Conservation (phyloP, 2,329 filamentous ascomycete genomes). For the Aspergillus sp. region DNA sequence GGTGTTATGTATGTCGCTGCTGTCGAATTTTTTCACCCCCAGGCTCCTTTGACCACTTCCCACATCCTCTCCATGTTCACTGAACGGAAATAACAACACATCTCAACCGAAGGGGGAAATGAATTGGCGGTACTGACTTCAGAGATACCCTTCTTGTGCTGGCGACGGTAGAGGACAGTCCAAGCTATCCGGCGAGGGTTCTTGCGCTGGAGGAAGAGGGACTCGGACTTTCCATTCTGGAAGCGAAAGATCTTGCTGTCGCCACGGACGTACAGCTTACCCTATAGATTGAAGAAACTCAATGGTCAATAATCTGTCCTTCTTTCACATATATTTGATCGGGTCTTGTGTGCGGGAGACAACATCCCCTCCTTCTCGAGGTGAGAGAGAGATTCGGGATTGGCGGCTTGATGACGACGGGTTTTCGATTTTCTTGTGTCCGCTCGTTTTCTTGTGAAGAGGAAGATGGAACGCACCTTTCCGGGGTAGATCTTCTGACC, state of each 20-base stretch:
- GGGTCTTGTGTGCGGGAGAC: not conserved
- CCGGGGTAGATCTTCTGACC: slow-evolving; percentile 77
- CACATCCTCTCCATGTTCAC: slow-evolving; percentile 11
- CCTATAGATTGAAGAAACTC: slow-evolving; percentile 57
- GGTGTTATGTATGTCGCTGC: not conserved
- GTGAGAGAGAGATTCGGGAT: not conserved
- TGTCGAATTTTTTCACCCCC: not conserved
- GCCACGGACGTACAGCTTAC: slow-evolving; percentile 99
- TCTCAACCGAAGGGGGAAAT: slow-evolving; percentile 13
- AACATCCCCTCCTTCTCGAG: not conserved
- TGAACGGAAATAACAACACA: slow-evolving; percentile 17
- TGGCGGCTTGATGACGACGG: slow-evolving; percentile 5
- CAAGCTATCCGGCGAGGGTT: slow-evolving; percentile 99
- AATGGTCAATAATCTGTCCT: slow-evolving; percentile 27
- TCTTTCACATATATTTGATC: not conserved
- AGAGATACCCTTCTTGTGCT: slow-evolving; percentile 99
- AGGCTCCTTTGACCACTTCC: slow-evolving; percentile 3
- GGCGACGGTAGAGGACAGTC: slow-evolving; percentile 96
- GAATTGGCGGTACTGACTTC: slow-evolving; percentile 70
- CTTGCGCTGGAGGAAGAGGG: slow-evolving; percentile 99
- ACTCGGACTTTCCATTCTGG: slow-evolving; percentile 99
- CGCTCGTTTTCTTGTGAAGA: slow-evolving; percentile 3
- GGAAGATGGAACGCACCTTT: slow-evolving; percentile 60
- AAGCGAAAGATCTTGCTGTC: slow-evolving; percentile 99
- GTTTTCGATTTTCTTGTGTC: not conserved